phyloP scores from a whole-genome alignment of 75 land plant species.

The Cunninghamia lanceolata region DNA sequence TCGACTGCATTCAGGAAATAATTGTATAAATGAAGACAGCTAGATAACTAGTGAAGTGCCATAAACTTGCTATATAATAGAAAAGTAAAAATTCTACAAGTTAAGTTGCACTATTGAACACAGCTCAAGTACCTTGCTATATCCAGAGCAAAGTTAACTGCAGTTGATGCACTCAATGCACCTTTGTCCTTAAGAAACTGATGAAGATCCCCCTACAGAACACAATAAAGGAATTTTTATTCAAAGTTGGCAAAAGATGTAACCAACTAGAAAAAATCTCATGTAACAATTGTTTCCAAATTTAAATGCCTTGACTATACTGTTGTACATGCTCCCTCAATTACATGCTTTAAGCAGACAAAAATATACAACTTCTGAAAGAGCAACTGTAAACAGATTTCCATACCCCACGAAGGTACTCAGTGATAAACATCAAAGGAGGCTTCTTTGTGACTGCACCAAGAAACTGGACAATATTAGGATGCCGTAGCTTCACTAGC shows the following conservation, averaged over 20 bases:
- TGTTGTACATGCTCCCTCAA: background rate
- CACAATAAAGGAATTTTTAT: background rate
- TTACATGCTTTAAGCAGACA: background rate
- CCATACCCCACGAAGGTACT: conserved; percentile 73
- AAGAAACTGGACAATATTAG: conserved; percentile 93
- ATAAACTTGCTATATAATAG: background rate
- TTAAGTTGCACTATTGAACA: background rate
- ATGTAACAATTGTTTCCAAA: background rate
- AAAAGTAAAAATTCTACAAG: background rate
- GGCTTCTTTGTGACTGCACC: conserved; percentile 88
- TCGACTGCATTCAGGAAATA: background rate
- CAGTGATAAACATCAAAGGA: conserved; percentile 89
- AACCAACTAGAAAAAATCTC: background rate
- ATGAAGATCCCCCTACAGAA: conserved; percentile 84
- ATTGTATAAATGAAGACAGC: background rate
- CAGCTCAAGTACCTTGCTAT: conserved; percentile 65
- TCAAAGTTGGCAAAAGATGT: background rate
- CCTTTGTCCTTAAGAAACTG: conserved; percentile 71
- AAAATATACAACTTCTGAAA: conserved; percentile 4
- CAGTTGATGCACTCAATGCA: conserved; percentile 47
- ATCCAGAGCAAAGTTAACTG: conserved; percentile 81
- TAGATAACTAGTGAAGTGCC: background rate
- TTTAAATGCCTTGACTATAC: background rate
- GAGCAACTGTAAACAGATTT: background rate
- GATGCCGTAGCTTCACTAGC: conserved; percentile 91